Base-by-base conservation (phyloP, 441 rosid genomes). In the Theobroma grandiflorum region DNA sequence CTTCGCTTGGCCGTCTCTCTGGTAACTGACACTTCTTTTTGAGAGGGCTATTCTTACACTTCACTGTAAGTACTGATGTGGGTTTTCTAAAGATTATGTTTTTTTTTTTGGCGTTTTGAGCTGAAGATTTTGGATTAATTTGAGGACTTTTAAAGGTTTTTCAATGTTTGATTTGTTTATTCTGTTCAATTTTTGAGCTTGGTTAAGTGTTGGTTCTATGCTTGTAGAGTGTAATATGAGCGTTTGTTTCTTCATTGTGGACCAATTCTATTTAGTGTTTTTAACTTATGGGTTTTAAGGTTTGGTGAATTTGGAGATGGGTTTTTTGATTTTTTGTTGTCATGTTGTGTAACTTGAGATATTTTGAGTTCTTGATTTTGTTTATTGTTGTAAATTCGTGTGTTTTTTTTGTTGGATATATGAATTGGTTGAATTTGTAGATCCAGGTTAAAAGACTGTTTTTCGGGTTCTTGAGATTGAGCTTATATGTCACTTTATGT, bases 61-160 rank as follows among this genome's bases (percentile, higher is more conserved):
- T 63, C 70, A 55, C 82, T 81, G 86, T 84, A 75, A 87, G 90
- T 86, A 78, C 61, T 80, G 85, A 74, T 79, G 78, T 73, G 86
- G 82, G 87, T 82, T 81, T 82, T 42, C 20, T 58, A 26, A 26
- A 26, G 78, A 11, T 75, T 72, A 11, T 42, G 37, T 52, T 45
- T 70, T 65, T 79, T 47, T 76, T 52, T 53, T 78, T 33, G 47
- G 57, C 38, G 42, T 61, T 74, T 65, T 78, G 33, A 64, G 77
- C 43, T 77, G 76, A 72, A 66, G 58, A 62, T 74, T 76, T 33
- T 76, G 83, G 76, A 74, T 67, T 81, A 80, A 74, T 73, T 81
- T 84, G 81, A 80, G 76, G 40, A 68, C 75, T 75, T 84, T 66
- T 7, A 22, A 31, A 45, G 53, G 40, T 76, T 79, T 58, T 81